Evolutionary conservation across 805 yeast genomes (phyloP), one percentile per base, ranked within the genome.

Genomic region (Kodamaea lidongshanica): DNA sequence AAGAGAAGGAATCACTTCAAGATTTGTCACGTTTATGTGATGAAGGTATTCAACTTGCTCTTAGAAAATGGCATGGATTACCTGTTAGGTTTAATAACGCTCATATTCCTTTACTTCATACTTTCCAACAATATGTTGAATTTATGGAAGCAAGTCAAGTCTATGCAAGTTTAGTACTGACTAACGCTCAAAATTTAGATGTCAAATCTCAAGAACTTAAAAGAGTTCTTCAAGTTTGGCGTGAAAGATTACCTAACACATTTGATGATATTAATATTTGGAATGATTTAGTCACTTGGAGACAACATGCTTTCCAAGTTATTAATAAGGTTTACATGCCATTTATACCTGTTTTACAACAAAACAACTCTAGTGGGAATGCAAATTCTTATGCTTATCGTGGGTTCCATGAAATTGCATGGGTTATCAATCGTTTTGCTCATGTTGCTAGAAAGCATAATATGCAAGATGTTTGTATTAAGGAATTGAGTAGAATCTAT

Each of bases 211-310:
- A 87, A 57, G 99, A 92, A 47, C 69, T 92, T 39, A 92, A 92
- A 58, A 73, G 97, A 32, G 95, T 92, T 0, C 59, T 92, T 23
- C 96, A 87, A 54, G 96, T 95, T 1, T 92, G 99, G 99, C 70
- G 98, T 48, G 99, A 92, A 51, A 77, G 99, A 40, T 65, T 94
- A 30, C 99, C 99, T 8, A 92, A 92, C 47, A 67, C 74, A 6
- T 92, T 97, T 96, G 99, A 92, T 57, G 98, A 92, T 53, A 88
- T 92, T 47, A 89, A 87, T 52, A 74, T 88, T 38, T 92, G 99
- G 99, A 88, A 94, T 43, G 99, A 92, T 51, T 61, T 92, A 37
- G 95, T 92, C 4, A 88, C 97, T 0, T 92, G 99, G 99, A 72
- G 99, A 44, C 97, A 92, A 57, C 97, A 92, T 61, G 96, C 95